Base-by-base conservation (phyloP, 805 yeast genomes). In the Nakazawaea molendinolei region DNA sequence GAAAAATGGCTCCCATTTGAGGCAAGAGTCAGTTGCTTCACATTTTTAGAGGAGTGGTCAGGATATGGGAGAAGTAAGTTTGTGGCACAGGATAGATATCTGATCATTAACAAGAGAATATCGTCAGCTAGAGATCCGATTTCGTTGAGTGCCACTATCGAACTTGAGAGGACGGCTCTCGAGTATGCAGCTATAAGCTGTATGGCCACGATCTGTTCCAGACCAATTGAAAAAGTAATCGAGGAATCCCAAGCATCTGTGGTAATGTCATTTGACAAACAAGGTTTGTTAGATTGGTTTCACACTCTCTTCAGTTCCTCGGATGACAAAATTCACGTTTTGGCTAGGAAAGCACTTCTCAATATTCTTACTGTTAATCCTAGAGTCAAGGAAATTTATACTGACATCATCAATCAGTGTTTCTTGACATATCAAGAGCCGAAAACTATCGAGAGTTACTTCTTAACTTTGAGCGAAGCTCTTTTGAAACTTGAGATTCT, bases 1-100 rank as follows among this genome's bases (percentile, higher is more conserved):
- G 66, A 61, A 8, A 61, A 65, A 26, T 79, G 89, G 75, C 63
- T 89, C n/a, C 90, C 95, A 1, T 87, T 89, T 54, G 86, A 80
- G 45, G 90, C 87, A 2, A 65, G 96, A 36, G 76, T 83, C 21
- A 81, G 85, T 2, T 83, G 94, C 43, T 89, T 86, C 60, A 74
- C 78, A 31, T 81, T 74, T 49, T 62, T 92, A 39, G 89, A 84
- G 45, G 95, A 86, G 53, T 92, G 99, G 99, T 87, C 96, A 55
- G 95, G 95, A 0, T 76, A 75, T 56, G 97, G 97, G 3, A 79
- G 74, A 35, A 65, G 76, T 17, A 68, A 74, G 7, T 51, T 65
- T 1, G 50, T 78, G 2, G 73, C 86, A 3, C 76, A 75, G 21
- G 82, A 80, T 28, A 65, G 96, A 30, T 86, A 86, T 44, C 53